Evolutionary conservation across 495 filamentous ascomycete species (phyloP).

Genomic region (Penicillium verhagenii): DNA sequence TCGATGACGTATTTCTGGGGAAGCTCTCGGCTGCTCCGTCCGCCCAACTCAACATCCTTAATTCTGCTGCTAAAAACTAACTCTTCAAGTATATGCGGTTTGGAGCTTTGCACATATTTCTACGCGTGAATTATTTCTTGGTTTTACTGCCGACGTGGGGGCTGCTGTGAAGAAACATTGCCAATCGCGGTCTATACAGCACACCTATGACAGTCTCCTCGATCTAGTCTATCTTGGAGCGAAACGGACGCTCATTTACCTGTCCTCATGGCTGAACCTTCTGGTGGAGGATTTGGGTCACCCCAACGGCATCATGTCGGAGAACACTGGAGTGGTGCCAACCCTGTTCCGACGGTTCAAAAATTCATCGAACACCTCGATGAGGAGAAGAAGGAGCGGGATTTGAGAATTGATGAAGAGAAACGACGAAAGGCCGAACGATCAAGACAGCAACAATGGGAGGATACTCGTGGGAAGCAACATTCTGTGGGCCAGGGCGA

Average conservation of each 20-base stretch:
- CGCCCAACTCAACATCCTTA: not conserved
- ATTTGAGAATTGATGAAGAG: constrained; percentile 62
- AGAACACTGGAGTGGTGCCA: constrained; percentile 49
- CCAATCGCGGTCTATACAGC: not conserved
- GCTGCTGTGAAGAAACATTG: constrained; percentile 1
- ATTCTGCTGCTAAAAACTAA: not conserved
- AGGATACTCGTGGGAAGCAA: constrained; percentile 5
- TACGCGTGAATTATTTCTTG: not conserved
- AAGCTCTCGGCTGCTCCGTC: constrained; percentile 6
- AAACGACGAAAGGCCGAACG: constrained; percentile 34
- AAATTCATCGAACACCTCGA: constrained; percentile 79
- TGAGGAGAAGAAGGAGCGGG: constrained; percentile 71
- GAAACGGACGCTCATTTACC: not conserved
- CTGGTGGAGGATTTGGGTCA: constrained; percentile 18
- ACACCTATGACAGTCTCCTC: not conserved
- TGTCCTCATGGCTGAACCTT: not conserved
- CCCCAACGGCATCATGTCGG: constrained; percentile 35
- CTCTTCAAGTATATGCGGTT: not conserved
- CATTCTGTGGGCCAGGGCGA: constrained; percentile 45
- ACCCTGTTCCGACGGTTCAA: constrained; percentile 83
- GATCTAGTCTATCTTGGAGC: not conserved
- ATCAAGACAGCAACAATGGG: constrained; percentile 31
- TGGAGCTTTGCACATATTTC: not conserved
- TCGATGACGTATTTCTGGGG: constrained; percentile 26
- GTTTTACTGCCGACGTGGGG: not conserved